These are phyloP conservation scores for Pestalotiopsis sp. DNA, from an alignment of 2,329 filamentous ascomycete genomes.

Conservation along the genomic window DNA sequence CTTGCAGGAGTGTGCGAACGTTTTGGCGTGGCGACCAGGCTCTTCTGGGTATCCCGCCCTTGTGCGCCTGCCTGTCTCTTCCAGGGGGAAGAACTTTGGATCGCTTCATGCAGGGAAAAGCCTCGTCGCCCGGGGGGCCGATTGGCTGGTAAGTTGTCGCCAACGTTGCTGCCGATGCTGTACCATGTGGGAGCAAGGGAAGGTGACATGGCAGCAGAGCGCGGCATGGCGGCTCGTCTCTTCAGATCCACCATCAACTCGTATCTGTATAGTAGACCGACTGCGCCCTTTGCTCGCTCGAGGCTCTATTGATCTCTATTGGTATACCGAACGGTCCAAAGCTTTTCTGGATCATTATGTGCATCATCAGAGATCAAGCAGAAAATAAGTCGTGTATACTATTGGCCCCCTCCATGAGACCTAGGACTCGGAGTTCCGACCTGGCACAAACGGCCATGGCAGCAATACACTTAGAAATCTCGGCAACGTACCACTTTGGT, in stretches of 20 bases:
- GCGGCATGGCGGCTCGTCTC: slow-evolving; percentile 5
- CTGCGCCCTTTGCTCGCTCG: neutral
- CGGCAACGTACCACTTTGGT: too few relatives aligned
- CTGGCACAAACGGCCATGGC: too few relatives aligned
- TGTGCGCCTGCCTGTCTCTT: neutral
- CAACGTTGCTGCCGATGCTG: neutral
- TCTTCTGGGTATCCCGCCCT: neutral
- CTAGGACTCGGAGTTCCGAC: too few relatives aligned
- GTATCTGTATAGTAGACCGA: neutral
- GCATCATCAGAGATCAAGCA: too few relatives aligned
- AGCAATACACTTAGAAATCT: too few relatives aligned
- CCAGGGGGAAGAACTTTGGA: neutral
- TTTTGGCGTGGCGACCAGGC: neutral
- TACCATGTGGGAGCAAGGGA: neutral
- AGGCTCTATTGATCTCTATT: too few relatives aligned
- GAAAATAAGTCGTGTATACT: too few relatives aligned
- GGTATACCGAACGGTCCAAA: too few relatives aligned
- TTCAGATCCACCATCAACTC: neutral
- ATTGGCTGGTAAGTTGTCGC: neutral
- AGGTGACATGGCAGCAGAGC: neutral
- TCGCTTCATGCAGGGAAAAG: neutral
- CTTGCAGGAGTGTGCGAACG: neutral
- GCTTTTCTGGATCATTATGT: too few relatives aligned
- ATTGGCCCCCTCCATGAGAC: too few relatives aligned
- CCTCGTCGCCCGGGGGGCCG: neutral